A percentile compares a stretch with the other conserved stretches of the same genome.
phyloP scores from a whole-genome alignment of 495 filamentous ascomycete species.

The Niebla homalea region DNA sequence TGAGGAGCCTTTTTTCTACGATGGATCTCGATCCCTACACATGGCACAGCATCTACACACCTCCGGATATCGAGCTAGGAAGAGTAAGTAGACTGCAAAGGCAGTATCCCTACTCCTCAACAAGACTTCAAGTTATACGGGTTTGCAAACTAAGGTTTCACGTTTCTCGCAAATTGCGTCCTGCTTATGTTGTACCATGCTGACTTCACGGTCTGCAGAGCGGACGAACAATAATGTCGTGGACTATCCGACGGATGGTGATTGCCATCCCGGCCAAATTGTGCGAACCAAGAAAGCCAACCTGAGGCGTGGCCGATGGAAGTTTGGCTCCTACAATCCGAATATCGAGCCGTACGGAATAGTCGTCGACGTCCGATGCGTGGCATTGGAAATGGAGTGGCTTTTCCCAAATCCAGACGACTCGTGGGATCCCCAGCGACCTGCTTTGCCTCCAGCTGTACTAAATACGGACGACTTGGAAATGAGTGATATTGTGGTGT shows the following conservation, averaged over 20 bases:
- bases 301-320: conserved; percentile 35
- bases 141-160: no score
- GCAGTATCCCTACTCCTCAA: no score
- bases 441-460: not conserved
- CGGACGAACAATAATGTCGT: no score
- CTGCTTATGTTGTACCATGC: no score
- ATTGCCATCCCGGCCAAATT: conserved; percentile 32
- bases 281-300: conserved; percentile 37
- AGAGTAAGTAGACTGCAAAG: not conserved
- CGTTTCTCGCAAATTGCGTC: not conserved
- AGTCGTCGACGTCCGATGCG: conserved; percentile 34
- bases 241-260: conserved; percentile 5
- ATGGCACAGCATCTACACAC: conserved; percentile 2
- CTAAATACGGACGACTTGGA: conserved; percentile 14
- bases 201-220: no score
- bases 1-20: conserved; percentile 19
- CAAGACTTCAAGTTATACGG: no score
- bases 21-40: not conserved
- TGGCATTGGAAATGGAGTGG: conserved; percentile 36
- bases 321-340: conserved; percentile 34
- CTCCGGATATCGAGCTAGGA: not conserved
- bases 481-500: conserved; percentile 14
- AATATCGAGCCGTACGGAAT: conserved; percentile 28
- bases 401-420: conserved; percentile 31
- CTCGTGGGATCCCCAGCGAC: not conserved